These are phyloP conservation scores for Striga asiatica DNA, from an alignment of 257 asterid genomes.

Conservation along the genomic window DNA sequence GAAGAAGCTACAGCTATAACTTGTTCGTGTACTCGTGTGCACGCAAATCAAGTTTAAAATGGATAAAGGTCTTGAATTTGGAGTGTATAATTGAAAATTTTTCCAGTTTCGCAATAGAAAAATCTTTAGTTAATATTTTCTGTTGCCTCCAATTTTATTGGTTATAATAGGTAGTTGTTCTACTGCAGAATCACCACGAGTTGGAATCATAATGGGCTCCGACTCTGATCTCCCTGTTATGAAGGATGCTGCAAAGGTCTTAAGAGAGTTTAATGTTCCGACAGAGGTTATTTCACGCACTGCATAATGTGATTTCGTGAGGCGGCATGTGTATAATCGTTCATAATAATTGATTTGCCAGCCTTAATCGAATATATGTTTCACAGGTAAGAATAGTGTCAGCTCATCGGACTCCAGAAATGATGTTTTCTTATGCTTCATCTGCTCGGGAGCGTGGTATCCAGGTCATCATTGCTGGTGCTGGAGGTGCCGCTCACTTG, in stretches of 20 bases:
- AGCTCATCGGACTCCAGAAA: slow-evolving; percentile 91
- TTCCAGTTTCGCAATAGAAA: not conserved
- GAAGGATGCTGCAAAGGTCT: slow-evolving; percentile 88
- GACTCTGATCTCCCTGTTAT: slow-evolving; percentile 98
- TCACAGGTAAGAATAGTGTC: slow-evolving; percentile 87
- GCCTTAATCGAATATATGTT: slow-evolving; percentile 1
- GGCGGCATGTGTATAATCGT: not conserved
- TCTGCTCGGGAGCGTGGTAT: slow-evolving; percentile 89
- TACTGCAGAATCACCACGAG: slow-evolving; percentile 61
- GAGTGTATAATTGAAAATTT: too few relatives aligned
- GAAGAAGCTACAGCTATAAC: too few relatives aligned
- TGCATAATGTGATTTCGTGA: not conserved
- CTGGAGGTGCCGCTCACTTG: slow-evolving; percentile 99
- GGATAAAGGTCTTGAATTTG: too few relatives aligned
- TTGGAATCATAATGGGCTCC: slow-evolving; percentile 97
- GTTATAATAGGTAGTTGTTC: not conserved
- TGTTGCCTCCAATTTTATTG: not conserved
- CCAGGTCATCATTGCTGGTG: slow-evolving; percentile 94
- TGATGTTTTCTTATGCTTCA: slow-evolving; percentile 68
- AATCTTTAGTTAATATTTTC: not conserved
- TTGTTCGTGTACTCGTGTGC: too few relatives aligned
- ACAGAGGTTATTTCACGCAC: slow-evolving; percentile 47
- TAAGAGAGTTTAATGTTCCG: slow-evolving; percentile 72
- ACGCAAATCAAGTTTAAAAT: too few relatives aligned
- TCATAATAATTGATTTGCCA: not conserved